These are phyloP conservation scores for Blastocystis sp. DNA, from an alignment of 352 stramenopile genomes.

Conservation along the genomic window DNA sequence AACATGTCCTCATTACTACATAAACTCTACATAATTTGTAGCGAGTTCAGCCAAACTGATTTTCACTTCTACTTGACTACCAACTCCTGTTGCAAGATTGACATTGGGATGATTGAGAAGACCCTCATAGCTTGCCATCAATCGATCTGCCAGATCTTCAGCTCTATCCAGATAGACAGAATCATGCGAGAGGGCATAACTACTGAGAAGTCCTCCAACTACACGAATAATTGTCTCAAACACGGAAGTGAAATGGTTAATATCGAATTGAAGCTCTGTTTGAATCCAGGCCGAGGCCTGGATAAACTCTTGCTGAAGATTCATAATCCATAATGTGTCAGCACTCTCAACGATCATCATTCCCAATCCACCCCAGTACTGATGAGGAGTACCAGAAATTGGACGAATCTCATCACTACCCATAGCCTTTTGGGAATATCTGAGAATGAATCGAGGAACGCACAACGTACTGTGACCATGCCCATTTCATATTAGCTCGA, in stretches of 20 bases:
- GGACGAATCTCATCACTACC: slow-evolving; percentile 79
- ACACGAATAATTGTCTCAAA: slow-evolving; percentile 97
- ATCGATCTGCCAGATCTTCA: slow-evolving; percentile 77
- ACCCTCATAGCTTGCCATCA: slow-evolving; percentile 73
- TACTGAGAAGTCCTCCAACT: slow-evolving; percentile 87
- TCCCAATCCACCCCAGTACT: slow-evolving; percentile 79
- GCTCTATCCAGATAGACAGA: slow-evolving; percentile 79
- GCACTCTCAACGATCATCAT: slow-evolving; percentile 80
- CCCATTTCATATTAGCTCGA: neutral
- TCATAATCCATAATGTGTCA: slow-evolving; percentile 82
- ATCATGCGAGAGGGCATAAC: slow-evolving; percentile 84
- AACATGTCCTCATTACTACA: neutral
- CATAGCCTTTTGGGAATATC: slow-evolving; percentile 78
- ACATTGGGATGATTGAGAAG: slow-evolving; percentile 75
- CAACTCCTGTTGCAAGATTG: slow-evolving; percentile 34
- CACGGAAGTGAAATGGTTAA: slow-evolving; percentile 87
- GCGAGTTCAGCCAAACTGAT: slow-evolving; percentile 68
- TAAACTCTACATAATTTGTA: slow-evolving; percentile 24
- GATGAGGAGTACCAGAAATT: slow-evolving; percentile 73
- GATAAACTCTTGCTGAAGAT: slow-evolving; percentile 77
- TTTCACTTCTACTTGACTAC: slow-evolving; percentile 66
- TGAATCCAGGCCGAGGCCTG: slow-evolving; percentile 73
- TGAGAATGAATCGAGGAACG: slow-evolving; percentile 58
- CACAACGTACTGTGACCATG: slow-evolving; percentile 7
- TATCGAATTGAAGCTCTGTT: slow-evolving; percentile 71